These are phyloP conservation scores for Ophiobolus disseminans DNA, from an alignment of 2,329 filamentous ascomycete genomes.

Conservation along the genomic window DNA sequence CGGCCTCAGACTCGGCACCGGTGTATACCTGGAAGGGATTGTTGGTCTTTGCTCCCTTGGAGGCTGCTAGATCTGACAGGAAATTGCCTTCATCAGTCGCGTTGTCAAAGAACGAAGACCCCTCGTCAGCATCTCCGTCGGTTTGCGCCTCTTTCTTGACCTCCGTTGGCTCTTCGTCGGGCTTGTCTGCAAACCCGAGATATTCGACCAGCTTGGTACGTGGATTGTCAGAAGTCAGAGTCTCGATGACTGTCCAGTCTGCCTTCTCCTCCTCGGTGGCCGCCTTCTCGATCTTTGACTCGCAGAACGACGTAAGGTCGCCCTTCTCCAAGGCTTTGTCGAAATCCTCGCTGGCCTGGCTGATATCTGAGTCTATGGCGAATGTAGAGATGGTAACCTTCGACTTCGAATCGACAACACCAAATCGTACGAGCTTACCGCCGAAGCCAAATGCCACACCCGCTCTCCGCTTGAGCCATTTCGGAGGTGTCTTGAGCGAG, in stretches of 20 bases:
- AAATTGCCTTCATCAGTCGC: constrained; percentile 78
- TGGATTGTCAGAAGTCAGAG: constrained; percentile 83
- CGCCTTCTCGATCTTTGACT: constrained; percentile 75
- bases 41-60: constrained; percentile 90
- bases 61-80: constrained; percentile 81
- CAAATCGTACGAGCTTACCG: constrained; percentile 84
- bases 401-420: constrained; percentile 72
- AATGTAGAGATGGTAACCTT: constrained; percentile 87
- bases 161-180: constrained; percentile 48
- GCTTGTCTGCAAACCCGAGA: constrained; percentile 77
- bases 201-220: constrained; percentile 86
- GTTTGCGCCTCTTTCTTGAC: constrained; percentile 50
- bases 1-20: constrained; percentile 81
- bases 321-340: constrained; percentile 81
- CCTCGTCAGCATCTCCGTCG: constrained; percentile 53
- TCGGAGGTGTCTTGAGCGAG: constrained; percentile 82
- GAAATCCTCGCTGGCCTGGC: constrained; percentile 84
- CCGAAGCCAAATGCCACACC: constrained; percentile 95
- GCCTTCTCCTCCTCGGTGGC: constrained; percentile 90
- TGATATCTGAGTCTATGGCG: constrained; percentile 83
- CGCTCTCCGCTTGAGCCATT: constrained; percentile 85
- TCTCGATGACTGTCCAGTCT: constrained; percentile 95
- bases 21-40: constrained; percentile 91
- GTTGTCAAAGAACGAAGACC: constrained; percentile 81
- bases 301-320: constrained; percentile 79